These are phyloP conservation scores for Cryptosporidium viatorum DNA, from an alignment of 169 alveolate species.

Conservation along the genomic window DNA sequence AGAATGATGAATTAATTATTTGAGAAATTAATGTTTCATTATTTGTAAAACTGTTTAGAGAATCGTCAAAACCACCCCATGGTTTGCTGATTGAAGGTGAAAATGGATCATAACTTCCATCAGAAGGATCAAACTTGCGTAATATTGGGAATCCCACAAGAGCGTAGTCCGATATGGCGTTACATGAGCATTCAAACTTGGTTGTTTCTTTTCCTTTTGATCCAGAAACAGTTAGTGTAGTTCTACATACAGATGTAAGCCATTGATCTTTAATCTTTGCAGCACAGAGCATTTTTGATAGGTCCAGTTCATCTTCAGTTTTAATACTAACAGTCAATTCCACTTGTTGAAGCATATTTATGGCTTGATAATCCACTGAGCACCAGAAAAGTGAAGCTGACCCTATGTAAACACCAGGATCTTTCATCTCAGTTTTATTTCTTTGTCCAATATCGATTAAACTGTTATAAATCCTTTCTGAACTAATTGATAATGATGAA, in stretches of 20 bases:
- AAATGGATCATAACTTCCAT: slow-evolving; percentile 71
- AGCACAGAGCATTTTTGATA: slow-evolving; percentile 47
- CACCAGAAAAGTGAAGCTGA: slow-evolving; percentile 57
- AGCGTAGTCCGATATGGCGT: slow-evolving; percentile 63
- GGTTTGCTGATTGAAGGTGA: slow-evolving; percentile 72
- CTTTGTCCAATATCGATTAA: slow-evolving; percentile 2
- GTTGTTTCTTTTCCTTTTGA: slow-evolving; percentile 49
- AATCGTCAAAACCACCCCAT: slow-evolving; percentile 68
- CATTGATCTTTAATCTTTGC: slow-evolving; percentile 40
- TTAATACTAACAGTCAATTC: slow-evolving; percentile 26
- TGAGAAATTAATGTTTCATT: slow-evolving; percentile 38
- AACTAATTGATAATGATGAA: slow-evolving; percentile 17
- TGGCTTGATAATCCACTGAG: slow-evolving; percentile 62
- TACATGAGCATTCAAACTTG: slow-evolving; percentile 47
- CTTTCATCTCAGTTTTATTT: slow-evolving; percentile 4
- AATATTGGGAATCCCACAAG: slow-evolving; percentile 43
- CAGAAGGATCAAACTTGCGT: background rate
- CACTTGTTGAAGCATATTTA: slow-evolving; percentile 52
- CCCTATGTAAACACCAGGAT: slow-evolving; percentile 62
- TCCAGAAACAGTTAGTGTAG: slow-evolving; percentile 14
- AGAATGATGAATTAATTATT: slow-evolving; percentile 44
- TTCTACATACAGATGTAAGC: slow-evolving; percentile 44
- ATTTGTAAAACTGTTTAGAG: slow-evolving; percentile 36
- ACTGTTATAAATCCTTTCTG: background rate
- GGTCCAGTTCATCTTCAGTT: slow-evolving; percentile 41